A percentile compares a stretch with the other conserved stretches of the same genome.
Conservation (phyloP, 345 rosid genomes). For the Ceriops tagal region DNA sequence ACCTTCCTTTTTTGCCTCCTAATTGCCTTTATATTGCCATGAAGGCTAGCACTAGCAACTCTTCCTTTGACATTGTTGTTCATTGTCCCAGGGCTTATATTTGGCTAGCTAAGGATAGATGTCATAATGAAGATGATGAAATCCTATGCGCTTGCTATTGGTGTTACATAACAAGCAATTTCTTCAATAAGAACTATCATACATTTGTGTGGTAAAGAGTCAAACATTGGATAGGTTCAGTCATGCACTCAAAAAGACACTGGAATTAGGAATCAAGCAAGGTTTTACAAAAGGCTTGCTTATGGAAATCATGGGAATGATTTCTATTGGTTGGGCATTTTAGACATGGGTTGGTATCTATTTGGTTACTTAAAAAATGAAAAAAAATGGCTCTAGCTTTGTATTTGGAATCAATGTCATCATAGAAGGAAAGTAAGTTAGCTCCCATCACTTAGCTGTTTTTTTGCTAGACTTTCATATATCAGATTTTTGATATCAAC, state of each 20-base stretch:
- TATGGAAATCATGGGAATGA: slow-evolving; percentile 69
- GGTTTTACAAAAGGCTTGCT: slow-evolving; percentile 59
- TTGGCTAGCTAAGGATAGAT: slow-evolving; percentile 66
- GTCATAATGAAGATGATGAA: slow-evolving; percentile 52
- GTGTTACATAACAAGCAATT: slow-evolving; percentile 60
- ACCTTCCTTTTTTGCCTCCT: slow-evolving; percentile 53
- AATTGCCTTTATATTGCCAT: slow-evolving; percentile 45
- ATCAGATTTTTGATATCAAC: slow-evolving; percentile 1
- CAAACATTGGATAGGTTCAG: slow-evolving; percentile 47
- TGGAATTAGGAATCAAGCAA: slow-evolving; percentile 50
- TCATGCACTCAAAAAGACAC: slow-evolving; percentile 38
- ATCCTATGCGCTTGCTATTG: slow-evolving; percentile 59
- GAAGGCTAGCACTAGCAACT: slow-evolving; percentile 56
- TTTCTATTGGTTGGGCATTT: slow-evolving; percentile 61
- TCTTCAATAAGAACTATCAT: slow-evolving; percentile 58
- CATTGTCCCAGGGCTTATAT: slow-evolving; percentile 51
- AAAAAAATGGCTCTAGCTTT: slow-evolving; percentile 53
- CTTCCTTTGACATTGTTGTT: slow-evolving; percentile 52
- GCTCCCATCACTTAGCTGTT: not conserved
- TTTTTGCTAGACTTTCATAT: not conserved
- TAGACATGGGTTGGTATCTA: slow-evolving; percentile 60
- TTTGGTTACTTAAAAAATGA: slow-evolving; percentile 49
- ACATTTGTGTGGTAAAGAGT: slow-evolving; percentile 53
- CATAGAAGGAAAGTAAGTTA: slow-evolving; percentile 62
- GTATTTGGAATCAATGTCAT: slow-evolving; percentile 55